These are phyloP conservation scores for Amphirosellinia nigrospora DNA, from an alignment of 495 filamentous ascomycete species.

Conservation along the genomic window DNA sequence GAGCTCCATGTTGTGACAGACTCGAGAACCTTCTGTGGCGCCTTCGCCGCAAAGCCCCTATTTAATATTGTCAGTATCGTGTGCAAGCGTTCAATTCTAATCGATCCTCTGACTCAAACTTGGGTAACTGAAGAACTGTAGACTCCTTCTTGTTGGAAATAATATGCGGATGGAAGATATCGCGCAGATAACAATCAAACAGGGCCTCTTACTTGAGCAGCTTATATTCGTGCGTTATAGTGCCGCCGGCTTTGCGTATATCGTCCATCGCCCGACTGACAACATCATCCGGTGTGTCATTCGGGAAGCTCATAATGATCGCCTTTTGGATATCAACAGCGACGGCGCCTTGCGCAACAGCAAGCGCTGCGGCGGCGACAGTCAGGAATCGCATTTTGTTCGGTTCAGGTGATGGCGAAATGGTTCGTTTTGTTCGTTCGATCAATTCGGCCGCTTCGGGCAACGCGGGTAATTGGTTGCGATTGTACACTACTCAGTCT, in stretches of 20 bases:
- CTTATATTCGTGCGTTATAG: slow-evolving; percentile 62
- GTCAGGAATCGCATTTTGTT: slow-evolving; percentile 65
- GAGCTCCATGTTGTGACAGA: slow-evolving; percentile 69
- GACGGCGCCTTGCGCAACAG: slow-evolving; percentile 57
- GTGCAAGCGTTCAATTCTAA: not conserved
- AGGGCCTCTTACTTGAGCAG: slow-evolving; percentile 59
- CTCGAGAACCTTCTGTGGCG: slow-evolving; percentile 69
- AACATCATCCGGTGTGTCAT: slow-evolving; percentile 71
- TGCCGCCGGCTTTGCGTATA: slow-evolving; percentile 68
- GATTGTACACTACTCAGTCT: not conserved
- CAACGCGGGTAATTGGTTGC: slow-evolving; percentile 11
- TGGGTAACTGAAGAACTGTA: not conserved
- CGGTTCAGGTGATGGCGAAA: slow-evolving; percentile 11
- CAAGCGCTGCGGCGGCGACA: slow-evolving; percentile 61
- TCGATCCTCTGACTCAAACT: slow-evolving; percentile 11
- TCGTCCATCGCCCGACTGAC: slow-evolving; percentile 72
- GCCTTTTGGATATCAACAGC: slow-evolving; percentile 67
- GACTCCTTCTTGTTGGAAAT: not conserved
- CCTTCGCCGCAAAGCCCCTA: slow-evolving; percentile 80
- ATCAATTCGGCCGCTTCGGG: not conserved
- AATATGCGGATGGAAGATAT: not conserved
- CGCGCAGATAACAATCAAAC: not conserved
- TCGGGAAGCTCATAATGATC: slow-evolving; percentile 78
- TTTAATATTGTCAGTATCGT: not conserved
- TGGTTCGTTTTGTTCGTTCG: slow-evolving; percentile 5